These are phyloP conservation scores for Erodium maritimum DNA, from an alignment of 345 rosid genomes.

Conservation along the genomic window DNA sequence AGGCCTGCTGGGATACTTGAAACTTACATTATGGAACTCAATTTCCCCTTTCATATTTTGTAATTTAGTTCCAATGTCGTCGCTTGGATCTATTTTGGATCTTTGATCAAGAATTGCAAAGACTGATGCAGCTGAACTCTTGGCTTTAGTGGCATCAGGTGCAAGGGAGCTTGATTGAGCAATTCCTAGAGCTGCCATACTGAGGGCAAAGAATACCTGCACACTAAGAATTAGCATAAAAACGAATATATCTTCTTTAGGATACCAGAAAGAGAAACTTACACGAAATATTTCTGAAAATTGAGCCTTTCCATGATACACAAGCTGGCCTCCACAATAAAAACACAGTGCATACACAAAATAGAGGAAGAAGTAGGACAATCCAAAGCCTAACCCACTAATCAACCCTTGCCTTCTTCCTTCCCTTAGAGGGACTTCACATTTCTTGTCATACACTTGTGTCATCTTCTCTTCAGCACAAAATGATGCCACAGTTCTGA, in stretches of 20 bases:
- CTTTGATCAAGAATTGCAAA: constrained; percentile 18
- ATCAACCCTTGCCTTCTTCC: no score
- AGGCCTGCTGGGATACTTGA: constrained; percentile 29
- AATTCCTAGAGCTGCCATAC: constrained; percentile 19
- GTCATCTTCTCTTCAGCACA: no score
- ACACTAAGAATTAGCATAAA: neutral
- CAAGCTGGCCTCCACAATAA: constrained; percentile 21
- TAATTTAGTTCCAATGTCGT: constrained; percentile 13
- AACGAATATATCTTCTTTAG: neutral
- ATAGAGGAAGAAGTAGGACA: constrained; percentile 3
- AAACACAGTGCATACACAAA: constrained; percentile 17
- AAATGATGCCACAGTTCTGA: no score
- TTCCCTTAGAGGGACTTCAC: no score
- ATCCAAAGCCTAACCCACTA: no score
- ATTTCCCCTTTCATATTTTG: constrained; percentile 18
- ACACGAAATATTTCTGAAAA: constrained; percentile 23
- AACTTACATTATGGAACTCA: constrained; percentile 18
- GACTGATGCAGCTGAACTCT: constrained; percentile 24
- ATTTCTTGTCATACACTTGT: no score
- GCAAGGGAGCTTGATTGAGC: constrained; percentile 21
- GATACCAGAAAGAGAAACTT: constrained; percentile 6
- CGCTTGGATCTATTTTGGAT: constrained; percentile 20
- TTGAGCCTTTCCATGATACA: constrained; percentile 13
- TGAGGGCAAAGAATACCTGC: constrained; percentile 28
- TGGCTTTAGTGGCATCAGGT: constrained; percentile 18